Base-by-base conservation (phyloP, 495 filamentous ascomycete genomes). In the Penicillium coprophilum region DNA sequence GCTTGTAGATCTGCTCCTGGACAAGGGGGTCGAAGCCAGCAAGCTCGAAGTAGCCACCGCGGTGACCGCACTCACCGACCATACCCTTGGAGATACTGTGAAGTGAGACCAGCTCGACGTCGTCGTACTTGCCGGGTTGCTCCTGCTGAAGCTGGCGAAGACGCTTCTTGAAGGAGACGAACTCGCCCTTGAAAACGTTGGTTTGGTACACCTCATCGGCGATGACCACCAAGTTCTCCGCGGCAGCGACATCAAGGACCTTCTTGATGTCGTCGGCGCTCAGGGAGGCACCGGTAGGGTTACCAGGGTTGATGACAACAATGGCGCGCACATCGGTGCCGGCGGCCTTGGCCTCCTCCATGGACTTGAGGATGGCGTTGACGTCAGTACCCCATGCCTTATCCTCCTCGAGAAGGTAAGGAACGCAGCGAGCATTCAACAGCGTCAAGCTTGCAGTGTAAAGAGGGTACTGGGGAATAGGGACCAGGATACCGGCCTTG, bases 191-290 rank as follows among this genome's bases (percentile, higher is more conserved):
- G 76, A 97, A 98, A 62, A 98, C 87, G 71, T 98, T 98, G 67
- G 95, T 97, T 75, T 98, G 94, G 82, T 98, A 98, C 8, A 98
- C 94, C 74, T 98, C 94, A 64, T 98, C 94, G 53, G 95, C 94
- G 39, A 98, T 77, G 39, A 97, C 77, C 13, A 97, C 92, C 15
- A 98, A 82, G 52, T 86, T 85, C 77, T 97, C 83, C 70, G 92
- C 79, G 10, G 88, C 86, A 27, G 95, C 94, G 47, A 97, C 85
- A 21, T 91, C 80, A 46, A 97, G 80, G 3, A 97, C 89, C 55
- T 81, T 75, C 63, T 84, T 82, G 70, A 98, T 87, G 64, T 96
- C 92, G 13, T 85, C 82, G 45, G 86, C 76, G 39, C 84, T 74
- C 23, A 98, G 81, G 55, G 86, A 91, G 46, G 91, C 91, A 57